phyloP scores from a whole-genome alignment of 805 yeast genomes.

The Yarrowia osloensis region DNA sequence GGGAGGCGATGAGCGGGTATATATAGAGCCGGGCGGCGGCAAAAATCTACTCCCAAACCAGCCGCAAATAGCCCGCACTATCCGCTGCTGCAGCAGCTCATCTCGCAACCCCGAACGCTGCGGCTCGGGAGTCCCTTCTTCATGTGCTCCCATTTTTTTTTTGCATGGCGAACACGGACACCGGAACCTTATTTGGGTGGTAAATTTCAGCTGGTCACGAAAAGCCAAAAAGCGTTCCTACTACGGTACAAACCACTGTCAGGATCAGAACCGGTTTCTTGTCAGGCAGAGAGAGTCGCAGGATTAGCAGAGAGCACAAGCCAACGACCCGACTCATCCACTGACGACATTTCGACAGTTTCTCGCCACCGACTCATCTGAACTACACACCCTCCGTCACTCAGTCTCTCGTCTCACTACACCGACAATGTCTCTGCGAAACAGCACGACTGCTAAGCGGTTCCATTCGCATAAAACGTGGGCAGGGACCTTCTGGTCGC shows the following conservation, averaged over 20 bases:
- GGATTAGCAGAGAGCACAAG: neutral
- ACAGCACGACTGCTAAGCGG: conserved; percentile 24
- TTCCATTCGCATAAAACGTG: conserved; percentile 60
- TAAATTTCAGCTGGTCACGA: conserved; percentile 3
- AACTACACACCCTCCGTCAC: neutral
- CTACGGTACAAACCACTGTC: neutral
- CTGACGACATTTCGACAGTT: no score
- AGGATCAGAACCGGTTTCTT: neutral
- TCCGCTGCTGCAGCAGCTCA: neutral
- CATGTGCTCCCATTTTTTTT: neutral
- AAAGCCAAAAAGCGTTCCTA: neutral
- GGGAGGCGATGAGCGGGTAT: neutral
- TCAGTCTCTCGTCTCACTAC: neutral
- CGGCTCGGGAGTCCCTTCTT: neutral
- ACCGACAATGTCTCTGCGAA: conserved; percentile 8
- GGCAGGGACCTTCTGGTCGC: conserved; percentile 86
- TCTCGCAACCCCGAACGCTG: neutral
- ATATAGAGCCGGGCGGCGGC: neutral
- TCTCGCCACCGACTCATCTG: no score
- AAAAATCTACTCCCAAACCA: neutral
- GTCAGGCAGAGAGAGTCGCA: neutral
- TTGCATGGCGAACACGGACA: neutral
- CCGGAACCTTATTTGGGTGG: neutral
- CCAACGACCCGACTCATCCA: neutral
- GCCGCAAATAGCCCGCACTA: neutral